Conservation (phyloP, 1,284 basidiomycete genomes). For the Microbotryum intermedium region DNA sequence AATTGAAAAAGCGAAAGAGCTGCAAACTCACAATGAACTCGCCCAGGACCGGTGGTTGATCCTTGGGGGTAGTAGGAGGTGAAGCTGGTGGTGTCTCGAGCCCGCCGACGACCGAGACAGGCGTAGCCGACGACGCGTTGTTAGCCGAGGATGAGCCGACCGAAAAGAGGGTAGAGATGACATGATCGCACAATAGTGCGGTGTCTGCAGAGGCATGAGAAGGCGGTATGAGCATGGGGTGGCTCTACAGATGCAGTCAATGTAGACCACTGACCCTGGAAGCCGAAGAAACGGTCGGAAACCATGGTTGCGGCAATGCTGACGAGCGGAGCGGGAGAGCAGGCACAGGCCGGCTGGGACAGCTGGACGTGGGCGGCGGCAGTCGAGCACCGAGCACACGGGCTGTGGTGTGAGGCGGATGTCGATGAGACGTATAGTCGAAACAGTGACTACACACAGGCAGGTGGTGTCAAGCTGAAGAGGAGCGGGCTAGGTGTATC, state of each 20-base stretch:
- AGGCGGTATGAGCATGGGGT: background rate
- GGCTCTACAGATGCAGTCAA: background rate
- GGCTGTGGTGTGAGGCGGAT: no score
- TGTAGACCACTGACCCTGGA: constrained; percentile 13
- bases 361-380: no score
- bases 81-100: constrained; percentile 24
- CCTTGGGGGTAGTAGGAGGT: constrained; percentile 20
- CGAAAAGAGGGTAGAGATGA: constrained; percentile 31
- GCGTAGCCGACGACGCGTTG: constrained; percentile 2
- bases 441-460: no score
- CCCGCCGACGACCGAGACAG: constrained; percentile 7
- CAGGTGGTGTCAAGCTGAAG: no score
- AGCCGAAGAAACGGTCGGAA: constrained; percentile 25
- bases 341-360: no score
- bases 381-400: no score
- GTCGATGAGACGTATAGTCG: no score
- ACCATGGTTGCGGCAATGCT: no score
- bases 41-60: constrained; percentile 26
- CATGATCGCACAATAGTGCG: constrained; percentile 33
- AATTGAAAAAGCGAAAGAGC: background rate
- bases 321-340: no score
- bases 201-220: constrained; percentile 22
- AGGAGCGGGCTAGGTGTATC: no score
- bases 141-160: background rate
- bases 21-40: constrained; percentile 35